Evolutionary conservation across 352 stramenopile species (phyloP).

Genomic region (Globisporangium yorkense): DNA sequence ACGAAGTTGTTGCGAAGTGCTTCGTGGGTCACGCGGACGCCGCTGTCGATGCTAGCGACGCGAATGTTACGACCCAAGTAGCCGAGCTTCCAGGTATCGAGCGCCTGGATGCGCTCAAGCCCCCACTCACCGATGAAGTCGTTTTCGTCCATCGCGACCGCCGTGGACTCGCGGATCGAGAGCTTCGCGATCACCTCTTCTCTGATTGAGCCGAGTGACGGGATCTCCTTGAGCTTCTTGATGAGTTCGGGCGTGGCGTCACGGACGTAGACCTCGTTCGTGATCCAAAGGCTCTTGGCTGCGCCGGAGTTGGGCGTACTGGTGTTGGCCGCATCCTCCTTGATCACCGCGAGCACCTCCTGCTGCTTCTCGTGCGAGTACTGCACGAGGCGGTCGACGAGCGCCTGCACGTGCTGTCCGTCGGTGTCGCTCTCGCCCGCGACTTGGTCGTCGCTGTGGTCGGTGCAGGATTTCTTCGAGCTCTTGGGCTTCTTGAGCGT

Average conservation of each 20-base stretch:
- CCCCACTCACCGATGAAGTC: slow-evolving; percentile 30
- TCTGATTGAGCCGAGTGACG: slow-evolving; percentile 23
- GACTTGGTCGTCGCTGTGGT: neutral
- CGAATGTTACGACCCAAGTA: slow-evolving; percentile 31
- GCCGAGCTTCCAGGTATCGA: slow-evolving; percentile 29
- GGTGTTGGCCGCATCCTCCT: slow-evolving; percentile 9
- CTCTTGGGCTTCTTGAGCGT: neutral
- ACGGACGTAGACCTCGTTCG: slow-evolving; percentile 36
- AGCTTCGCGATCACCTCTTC: slow-evolving; percentile 18
- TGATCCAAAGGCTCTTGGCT: slow-evolving; percentile 41
- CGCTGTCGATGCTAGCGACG: slow-evolving; percentile 42
- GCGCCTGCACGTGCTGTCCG: slow-evolving; percentile 17
- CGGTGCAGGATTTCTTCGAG: slow-evolving; percentile 5
- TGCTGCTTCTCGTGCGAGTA: slow-evolving; percentile 23
- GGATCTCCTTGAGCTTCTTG: slow-evolving; percentile 21
- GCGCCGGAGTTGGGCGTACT: slow-evolving; percentile 3
- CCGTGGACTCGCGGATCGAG: slow-evolving; percentile 8
- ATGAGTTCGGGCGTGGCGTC: slow-evolving; percentile 29
- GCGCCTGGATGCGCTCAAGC: slow-evolving; percentile 29
- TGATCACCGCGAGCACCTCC: slow-evolving; percentile 21
- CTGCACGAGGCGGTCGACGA: slow-evolving; percentile 24
- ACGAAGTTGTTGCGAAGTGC: slow-evolving; percentile 29
- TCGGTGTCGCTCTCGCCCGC: neutral
- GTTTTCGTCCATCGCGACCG: slow-evolving; percentile 11
- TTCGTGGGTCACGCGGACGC: slow-evolving; percentile 29